Percentiles rank a stretch among this genome's conserved stretches.
Evolutionary conservation across 2,329 filamentous ascomycete genomes (phyloP).

Genomic region (Cytospora paraplurivora): DNA sequence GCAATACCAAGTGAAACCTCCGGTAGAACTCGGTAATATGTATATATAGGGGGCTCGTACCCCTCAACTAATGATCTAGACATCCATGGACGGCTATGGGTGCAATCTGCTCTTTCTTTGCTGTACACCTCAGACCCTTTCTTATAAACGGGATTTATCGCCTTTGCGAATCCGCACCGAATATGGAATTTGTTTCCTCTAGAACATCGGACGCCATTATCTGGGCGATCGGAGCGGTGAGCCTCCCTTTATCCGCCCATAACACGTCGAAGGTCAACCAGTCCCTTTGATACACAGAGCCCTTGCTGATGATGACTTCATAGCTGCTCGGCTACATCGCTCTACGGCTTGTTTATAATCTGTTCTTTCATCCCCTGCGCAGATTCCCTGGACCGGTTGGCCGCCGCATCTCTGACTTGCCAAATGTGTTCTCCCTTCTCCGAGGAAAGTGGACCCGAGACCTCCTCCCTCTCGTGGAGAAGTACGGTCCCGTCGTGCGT

Average conservation of each 20-base stretch:
- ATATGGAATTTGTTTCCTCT: slow-evolving; percentile 5
- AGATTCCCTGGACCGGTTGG: slow-evolving; percentile 22
- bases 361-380: slow-evolving; percentile 28
- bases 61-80: too few relatives aligned
- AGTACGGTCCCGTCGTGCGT: slow-evolving; percentile 32
- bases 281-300: background rate
- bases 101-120: too few relatives aligned
- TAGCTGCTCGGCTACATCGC: slow-evolving; percentile 11
- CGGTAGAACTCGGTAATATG: too few relatives aligned
- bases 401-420: slow-evolving; percentile 18
- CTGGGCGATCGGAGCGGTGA: slow-evolving; percentile 14
- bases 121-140: too few relatives aligned
- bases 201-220: background rate
- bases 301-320: background rate
- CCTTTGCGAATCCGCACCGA: background rate
- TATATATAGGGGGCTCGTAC: too few relatives aligned
- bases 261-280: background rate
- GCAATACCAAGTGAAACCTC: too few relatives aligned
- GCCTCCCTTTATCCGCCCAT: background rate
- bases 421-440: slow-evolving; percentile 5
- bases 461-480: slow-evolving; percentile 9
- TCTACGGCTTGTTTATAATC: slow-evolving; percentile 21
- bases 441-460: slow-evolving; percentile 16
- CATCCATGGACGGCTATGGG: too few relatives aligned
- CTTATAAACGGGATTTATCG: background rate